Evolutionary conservation across 2,329 filamentous ascomycete genomes (phyloP).

Genomic region (Alternaria atra): DNA sequence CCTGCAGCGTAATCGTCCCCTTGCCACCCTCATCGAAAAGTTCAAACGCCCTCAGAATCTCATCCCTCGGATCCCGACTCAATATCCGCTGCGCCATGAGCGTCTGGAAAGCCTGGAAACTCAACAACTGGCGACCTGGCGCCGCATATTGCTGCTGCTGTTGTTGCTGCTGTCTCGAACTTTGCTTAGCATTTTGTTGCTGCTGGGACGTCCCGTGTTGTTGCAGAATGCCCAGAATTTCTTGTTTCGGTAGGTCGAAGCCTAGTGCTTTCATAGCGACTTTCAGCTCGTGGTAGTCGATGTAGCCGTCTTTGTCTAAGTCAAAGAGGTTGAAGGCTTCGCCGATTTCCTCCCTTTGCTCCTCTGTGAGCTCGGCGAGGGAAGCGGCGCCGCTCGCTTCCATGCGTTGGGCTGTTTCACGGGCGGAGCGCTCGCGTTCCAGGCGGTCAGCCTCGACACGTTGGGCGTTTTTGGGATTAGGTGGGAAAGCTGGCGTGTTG

Average conservation of each 20-base stretch:
- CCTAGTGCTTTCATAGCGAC: conserved; percentile 95
- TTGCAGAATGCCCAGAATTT: conserved; percentile 82
- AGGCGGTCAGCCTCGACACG: conserved; percentile 52
- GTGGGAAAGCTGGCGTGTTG: conserved; percentile 50
- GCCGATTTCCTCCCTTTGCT: conserved; percentile 91
- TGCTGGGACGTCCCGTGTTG: conserved; percentile 67
- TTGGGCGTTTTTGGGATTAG: conserved; percentile 54
- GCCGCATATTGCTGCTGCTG: conserved; percentile 29
- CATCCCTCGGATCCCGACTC: conserved; percentile 85
- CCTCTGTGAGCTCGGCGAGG: conserved; percentile 74
- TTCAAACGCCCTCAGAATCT: conserved; percentile 89
- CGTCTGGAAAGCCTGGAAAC: conserved; percentile 75
- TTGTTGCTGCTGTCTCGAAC: conserved; percentile 6
- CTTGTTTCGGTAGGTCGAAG: conserved; percentile 87
- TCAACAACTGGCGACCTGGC: conserved; percentile 71
- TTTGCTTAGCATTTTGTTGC: conserved; percentile 1
- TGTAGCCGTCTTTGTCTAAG: conserved; percentile 90
- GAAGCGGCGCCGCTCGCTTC: conserved; percentile 58
- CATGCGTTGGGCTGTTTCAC: conserved; percentile 48
- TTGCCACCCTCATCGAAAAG: conserved; percentile 94
- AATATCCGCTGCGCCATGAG: conserved; percentile 81
- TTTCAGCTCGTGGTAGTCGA: conserved; percentile 98
- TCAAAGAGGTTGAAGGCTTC: conserved; percentile 98
- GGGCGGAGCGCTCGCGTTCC: conserved; percentile 54
- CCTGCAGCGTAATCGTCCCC: conserved; percentile 87